phyloP scores from a whole-genome alignment of 345 rosid genomes.

The Hibiscus mutabilis region DNA sequence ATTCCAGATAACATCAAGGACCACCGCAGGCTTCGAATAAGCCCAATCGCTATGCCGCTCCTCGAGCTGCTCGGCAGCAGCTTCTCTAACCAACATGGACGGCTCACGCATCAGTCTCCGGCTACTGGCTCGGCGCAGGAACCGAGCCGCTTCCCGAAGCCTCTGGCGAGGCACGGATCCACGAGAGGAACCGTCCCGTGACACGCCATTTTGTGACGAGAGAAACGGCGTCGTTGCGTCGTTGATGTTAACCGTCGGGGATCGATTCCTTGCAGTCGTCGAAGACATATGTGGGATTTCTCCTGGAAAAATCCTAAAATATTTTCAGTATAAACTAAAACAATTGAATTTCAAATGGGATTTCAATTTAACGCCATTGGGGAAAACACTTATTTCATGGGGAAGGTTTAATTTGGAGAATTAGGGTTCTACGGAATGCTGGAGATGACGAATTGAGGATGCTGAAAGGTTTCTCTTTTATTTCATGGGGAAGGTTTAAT shows the following conservation, averaged over 20 bases:
- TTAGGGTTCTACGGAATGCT: background rate
- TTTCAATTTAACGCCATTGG: background rate
- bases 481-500: background rate
- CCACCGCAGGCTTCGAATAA: constrained; percentile 86
- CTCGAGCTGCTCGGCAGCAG: constrained; percentile 97
- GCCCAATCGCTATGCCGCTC: constrained; percentile 99
- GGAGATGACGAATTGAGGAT: background rate
- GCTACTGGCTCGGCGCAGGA: constrained; percentile 84
- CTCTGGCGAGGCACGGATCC: constrained; percentile 59
- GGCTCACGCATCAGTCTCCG: constrained; percentile 88
- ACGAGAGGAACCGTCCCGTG: constrained; percentile 11
- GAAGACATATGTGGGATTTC: constrained; percentile 8
- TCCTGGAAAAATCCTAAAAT: background rate
- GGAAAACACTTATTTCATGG: background rate
- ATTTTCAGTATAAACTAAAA: background rate
- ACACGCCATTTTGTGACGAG: constrained; percentile 21
- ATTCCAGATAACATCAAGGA: constrained; percentile 81
- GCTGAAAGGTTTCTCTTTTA: background rate
- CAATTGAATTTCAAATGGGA: background rate
- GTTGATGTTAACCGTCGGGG: constrained; percentile 50
- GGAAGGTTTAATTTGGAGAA: background rate
- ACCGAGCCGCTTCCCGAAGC: constrained; percentile 70
- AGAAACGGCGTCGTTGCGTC: constrained; percentile 63
- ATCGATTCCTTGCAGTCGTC: constrained; percentile 19
- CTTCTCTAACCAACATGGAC: constrained; percentile 87